Percentiles rank a stretch among this genome's conserved stretches.
phyloP scores from a whole-genome alignment of 495 filamentous ascomycete species.

The Aspergillus indologenus region DNA sequence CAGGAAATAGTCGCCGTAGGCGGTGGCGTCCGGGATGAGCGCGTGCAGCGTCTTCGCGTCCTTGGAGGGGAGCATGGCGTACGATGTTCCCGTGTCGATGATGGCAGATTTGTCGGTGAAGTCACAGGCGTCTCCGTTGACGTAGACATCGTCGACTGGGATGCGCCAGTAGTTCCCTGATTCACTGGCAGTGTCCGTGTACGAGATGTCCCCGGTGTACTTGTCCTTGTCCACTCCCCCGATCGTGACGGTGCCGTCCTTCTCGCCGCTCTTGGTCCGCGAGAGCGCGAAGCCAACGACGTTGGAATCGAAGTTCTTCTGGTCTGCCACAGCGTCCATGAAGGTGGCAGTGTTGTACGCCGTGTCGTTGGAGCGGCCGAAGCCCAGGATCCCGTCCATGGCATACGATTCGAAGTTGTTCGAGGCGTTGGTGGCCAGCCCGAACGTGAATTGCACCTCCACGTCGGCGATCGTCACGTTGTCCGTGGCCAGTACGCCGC shows the following conservation, averaged over 20 bases:
- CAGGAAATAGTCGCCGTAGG: conserved; percentile 53
- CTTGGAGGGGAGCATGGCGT: conserved; percentile 59
- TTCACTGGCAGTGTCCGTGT: conserved; percentile 43
- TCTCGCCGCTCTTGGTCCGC: conserved; percentile 53
- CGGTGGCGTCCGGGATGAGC: conserved; percentile 57
- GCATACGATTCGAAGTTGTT: conserved; percentile 70
- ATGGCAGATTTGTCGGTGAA: conserved; percentile 56
- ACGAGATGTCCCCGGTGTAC: conserved; percentile 64
- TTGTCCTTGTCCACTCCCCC: conserved; percentile 63
- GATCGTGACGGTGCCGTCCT: conserved; percentile 75
- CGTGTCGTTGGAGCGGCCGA: conserved; percentile 52
- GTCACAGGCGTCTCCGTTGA: conserved; percentile 51
- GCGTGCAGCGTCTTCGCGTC: conserved; percentile 66
- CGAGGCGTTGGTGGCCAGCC: conserved; percentile 62
- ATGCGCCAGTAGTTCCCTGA: conserved; percentile 61
- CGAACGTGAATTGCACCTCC: conserved; percentile 60
- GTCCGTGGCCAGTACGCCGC: conserved; percentile 61
- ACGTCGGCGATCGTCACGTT: conserved; percentile 62
- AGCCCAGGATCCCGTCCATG: conserved; percentile 82
- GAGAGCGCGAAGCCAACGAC: conserved; percentile 67
- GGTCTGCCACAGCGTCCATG: conserved; percentile 56
- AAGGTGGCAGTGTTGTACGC: conserved; percentile 55
- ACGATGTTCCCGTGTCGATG: conserved; percentile 81
- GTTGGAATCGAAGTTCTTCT: conserved; percentile 58
- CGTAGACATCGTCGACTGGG: conserved; percentile 57